Evolutionary conservation across 2,329 filamentous ascomycete species (phyloP).

Genomic region (Cladobotryum protrusum): DNA sequence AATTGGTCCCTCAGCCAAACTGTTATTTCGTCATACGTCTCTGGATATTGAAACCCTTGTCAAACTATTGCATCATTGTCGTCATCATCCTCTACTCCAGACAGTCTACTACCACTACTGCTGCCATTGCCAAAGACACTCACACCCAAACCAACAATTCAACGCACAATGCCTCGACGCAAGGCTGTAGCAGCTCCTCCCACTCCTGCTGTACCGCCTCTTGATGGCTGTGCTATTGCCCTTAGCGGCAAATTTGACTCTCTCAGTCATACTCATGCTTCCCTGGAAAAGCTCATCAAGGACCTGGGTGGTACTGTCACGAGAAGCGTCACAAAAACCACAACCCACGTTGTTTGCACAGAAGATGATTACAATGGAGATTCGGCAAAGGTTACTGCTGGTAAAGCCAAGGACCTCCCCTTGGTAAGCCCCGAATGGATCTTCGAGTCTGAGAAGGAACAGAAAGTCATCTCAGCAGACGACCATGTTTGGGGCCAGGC

Average conservation of each 20-base stretch:
- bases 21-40: not conserved
- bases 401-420: slow-evolving; percentile 39
- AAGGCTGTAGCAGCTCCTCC: slow-evolving; percentile 11
- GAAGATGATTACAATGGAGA: slow-evolving; percentile 44
- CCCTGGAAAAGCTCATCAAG: slow-evolving; percentile 40
- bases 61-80: not conserved
- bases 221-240: slow-evolving; percentile 46
- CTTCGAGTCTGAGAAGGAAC: slow-evolving; percentile 41
- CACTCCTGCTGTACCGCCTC: slow-evolving; percentile 22
- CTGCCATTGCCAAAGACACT: not conserved
- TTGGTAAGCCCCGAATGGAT: slow-evolving; percentile 59
- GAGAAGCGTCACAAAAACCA: slow-evolving; percentile 41
- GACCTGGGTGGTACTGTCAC: slow-evolving; percentile 44
- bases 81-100: not conserved
- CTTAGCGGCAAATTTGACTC: slow-evolving; percentile 55
- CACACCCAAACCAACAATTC: not conserved
- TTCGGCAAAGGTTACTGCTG: slow-evolving; percentile 47
- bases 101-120: not conserved
- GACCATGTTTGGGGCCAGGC: slow-evolving; percentile 22
- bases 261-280: slow-evolving; percentile 44
- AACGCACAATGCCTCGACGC: slow-evolving; percentile 2
- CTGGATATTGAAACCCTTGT: not conserved
- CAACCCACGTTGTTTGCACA: slow-evolving; percentile 53
- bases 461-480: slow-evolving; percentile 19
- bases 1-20: not conserved